Conservation (phyloP, 1,284 basidiomycete species). For the Austroboletus novae-zelandiae region DNA sequence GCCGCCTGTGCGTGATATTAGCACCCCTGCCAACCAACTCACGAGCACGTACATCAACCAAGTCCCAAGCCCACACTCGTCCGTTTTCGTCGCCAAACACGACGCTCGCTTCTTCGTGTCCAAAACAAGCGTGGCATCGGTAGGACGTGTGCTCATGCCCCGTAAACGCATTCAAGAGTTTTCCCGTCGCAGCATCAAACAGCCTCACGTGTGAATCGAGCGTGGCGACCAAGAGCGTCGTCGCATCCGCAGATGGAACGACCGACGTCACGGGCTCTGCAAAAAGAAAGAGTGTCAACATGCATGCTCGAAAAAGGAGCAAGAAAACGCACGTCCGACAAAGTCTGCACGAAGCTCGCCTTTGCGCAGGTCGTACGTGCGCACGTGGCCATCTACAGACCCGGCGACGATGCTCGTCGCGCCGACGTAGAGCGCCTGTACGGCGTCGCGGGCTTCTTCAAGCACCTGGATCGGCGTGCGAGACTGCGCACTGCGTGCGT, state of each 20-base stretch:
- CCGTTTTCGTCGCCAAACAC: slow-evolving; percentile 91
- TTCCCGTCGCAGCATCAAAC: slow-evolving; percentile 83
- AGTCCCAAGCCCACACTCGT: slow-evolving; percentile 87
- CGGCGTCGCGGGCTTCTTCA: slow-evolving; percentile 87
- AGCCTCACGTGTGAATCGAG: slow-evolving; percentile 85
- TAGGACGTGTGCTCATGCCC: slow-evolving; percentile 78
- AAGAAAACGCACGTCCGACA: slow-evolving; percentile 64
- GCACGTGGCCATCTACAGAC: slow-evolving; percentile 87
- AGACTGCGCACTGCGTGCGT: slow-evolving; percentile 64
- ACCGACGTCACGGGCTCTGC: slow-evolving; percentile 85
- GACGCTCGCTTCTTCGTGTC: slow-evolving; percentile 78
- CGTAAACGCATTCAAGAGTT: slow-evolving; percentile 81
- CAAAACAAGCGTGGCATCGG: slow-evolving; percentile 81
- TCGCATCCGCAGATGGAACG: slow-evolving; percentile 68
- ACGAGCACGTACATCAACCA: slow-evolving; percentile 72
- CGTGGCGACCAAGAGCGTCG: slow-evolving; percentile 78
- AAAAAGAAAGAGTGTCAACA: neutral
- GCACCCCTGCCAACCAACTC: neutral
- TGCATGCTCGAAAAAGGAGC: neutral
- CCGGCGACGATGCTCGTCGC: slow-evolving; percentile 72
- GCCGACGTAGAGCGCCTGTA: slow-evolving; percentile 75
- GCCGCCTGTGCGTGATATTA: slow-evolving; percentile 51
- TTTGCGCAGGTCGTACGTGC: slow-evolving; percentile 92
- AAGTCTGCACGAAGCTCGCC: slow-evolving; percentile 88
- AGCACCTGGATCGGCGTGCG: slow-evolving; percentile 88